Evolutionary conservation across 148 eudicot species (phyloP).

Genomic region (Amaranthus hypochondriacus): DNA sequence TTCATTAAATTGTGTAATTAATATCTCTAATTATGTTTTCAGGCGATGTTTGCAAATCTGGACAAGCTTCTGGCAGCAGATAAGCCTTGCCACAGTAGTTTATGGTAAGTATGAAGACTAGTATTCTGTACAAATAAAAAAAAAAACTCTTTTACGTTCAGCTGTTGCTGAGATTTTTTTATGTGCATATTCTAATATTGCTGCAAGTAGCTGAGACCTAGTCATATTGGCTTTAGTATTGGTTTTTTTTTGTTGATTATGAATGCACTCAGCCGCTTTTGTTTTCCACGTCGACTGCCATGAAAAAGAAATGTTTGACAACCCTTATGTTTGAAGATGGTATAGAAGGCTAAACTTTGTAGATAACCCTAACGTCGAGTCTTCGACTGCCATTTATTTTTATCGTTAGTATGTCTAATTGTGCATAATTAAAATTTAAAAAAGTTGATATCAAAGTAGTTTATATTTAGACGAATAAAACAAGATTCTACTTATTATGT

Average conservation of each 20-base stretch:
- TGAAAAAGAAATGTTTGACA: too few species aligned
- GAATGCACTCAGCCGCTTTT: background rate
- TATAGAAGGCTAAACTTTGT: too few species aligned
- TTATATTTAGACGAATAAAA: too few species aligned
- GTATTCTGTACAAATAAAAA: background rate
- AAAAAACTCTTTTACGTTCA: background rate
- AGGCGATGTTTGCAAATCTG: conserved; percentile 73
- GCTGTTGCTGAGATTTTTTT: background rate
- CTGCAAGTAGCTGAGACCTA: background rate
- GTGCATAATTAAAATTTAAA: too few species aligned
- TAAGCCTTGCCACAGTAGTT: conserved; percentile 72
- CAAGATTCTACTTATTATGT: too few species aligned
- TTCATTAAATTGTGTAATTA: background rate
- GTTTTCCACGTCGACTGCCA: too few species aligned
- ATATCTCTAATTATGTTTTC: conserved; percentile 29
- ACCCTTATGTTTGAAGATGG: too few species aligned
- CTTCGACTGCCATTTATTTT: background rate
- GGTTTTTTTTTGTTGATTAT: background rate
- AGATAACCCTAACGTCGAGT: too few species aligned
- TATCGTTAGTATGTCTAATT: background rate
- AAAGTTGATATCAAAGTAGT: too few species aligned
- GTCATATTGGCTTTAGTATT: too few species aligned
- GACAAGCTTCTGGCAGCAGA: conserved; percentile 78
- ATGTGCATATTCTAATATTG: background rate
- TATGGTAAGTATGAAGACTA: conserved; percentile 55